Percentiles rank a stretch among this genome's conserved stretches.
Conservation (phyloP, 2,329 filamentous ascomycete species). For the Fusarium tupiense region DNA sequence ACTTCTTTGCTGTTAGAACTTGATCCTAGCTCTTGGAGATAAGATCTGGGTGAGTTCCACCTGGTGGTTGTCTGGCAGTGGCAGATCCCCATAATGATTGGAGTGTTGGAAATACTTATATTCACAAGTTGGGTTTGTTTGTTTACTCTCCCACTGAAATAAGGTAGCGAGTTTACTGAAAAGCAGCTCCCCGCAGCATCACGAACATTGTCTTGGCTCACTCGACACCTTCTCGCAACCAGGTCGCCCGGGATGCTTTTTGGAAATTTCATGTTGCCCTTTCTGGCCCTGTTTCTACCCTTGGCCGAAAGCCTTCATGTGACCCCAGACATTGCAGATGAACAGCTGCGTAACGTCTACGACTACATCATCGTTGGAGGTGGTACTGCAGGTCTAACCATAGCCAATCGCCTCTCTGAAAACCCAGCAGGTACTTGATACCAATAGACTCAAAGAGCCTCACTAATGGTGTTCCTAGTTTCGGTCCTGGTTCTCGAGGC, state of each 20-base stretch:
- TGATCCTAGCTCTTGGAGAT: neutral
- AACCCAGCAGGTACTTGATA: conserved; percentile 44
- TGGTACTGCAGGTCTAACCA: conserved; percentile 54
- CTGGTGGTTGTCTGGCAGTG: conserved; percentile 9
- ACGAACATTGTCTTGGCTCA: neutral
- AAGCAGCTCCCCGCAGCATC: neutral
- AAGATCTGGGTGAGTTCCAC: neutral
- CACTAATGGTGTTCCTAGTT: neutral
- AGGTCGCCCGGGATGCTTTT: neutral
- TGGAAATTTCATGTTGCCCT: neutral
- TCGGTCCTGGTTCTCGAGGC: conserved; percentile 11
- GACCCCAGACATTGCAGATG: neutral
- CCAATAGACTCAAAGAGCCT: neutral
- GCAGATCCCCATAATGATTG: neutral
- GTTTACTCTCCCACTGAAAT: neutral
- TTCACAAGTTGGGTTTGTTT: neutral
- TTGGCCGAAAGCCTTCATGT: neutral
- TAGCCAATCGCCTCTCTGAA: conserved; percentile 52
- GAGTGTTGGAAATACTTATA: neutral
- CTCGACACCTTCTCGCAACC: neutral
- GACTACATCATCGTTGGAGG: conserved; percentile 48
- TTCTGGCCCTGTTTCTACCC: neutral
- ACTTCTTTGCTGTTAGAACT: neutral
- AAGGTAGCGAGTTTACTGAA: neutral
- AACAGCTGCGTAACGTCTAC: conserved; percentile 14